Base-by-base conservation (phyloP, 2,329 filamentous ascomycete species). In the Colletotrichum salicis region DNA sequence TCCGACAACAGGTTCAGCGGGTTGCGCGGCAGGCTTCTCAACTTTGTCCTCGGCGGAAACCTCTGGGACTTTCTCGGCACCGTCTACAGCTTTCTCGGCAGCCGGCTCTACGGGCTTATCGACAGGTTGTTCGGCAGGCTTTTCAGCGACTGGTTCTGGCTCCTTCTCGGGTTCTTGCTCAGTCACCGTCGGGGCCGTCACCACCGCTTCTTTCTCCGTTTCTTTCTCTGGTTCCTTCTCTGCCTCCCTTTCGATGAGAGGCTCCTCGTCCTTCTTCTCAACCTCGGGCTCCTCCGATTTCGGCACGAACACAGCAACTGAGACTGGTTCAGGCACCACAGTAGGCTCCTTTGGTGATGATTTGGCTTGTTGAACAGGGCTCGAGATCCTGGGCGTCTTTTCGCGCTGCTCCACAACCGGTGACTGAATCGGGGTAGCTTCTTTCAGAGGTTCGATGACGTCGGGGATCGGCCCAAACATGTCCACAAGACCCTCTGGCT, bases 391-490 rank as follows among this genome's bases (percentile, higher is more conserved):
- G 24, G 55, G 33, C 12, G 55, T 61, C 48, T 54, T 68, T 54
- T 72, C 57, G 45, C 56, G 68, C 71, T 15, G 72, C 56, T 63
- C 70, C n/a, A 31, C n/a, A 29, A 63, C 22, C 4, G 68, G 58
- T 31, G 68, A 59, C 29, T 72, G 55, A 22, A 48, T 13, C 31
- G 62, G 62, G 8, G 67, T 22, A 19, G 58, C 65, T 13, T 76
- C 72, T 51, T 74, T 74, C n/a, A 74, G 58, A 22, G 59, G 22
- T 19, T 66, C 59, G 22, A 76, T 70, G 12, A 70, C 71, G 51
- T 77, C 79, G 0, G 85, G 84, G 5, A 86, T 71, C 4, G 79
- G 77, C 2, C 84, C 84, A 8, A 88, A 75, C 78, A 87, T 82
- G 22, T 83, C 80, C 15, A 78, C 71, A 37, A 89, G 73, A 4